Base-by-base conservation (phyloP, 176 grass and related monocot species). In the Bromus sterilis region DNA sequence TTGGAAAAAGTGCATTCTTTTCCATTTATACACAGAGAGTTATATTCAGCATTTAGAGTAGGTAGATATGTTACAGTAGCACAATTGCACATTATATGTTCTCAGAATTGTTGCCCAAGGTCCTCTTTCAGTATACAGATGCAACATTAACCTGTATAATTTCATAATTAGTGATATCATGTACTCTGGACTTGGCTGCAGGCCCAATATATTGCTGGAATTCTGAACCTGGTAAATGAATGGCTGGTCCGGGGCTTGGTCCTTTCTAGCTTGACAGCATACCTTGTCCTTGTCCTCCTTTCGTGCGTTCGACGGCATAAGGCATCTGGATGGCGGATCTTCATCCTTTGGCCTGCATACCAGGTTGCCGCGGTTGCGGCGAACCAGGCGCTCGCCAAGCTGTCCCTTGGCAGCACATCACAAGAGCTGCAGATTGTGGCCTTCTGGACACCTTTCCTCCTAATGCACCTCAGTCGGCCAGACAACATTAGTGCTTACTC, bases 361-460 rank as follows among this genome's bases (percentile, higher is more conserved):
- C 14, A 74, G 28, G 46, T 75, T 6, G 89, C 74, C 3, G 75
- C 85, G 57, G 66, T 48, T 4, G 58, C 84, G 3, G 81, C 84
- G 10, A 85, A 65, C 0, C 68, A 78, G 4, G 89, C 81, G 16
- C 29, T 63, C 4, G 63, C 89, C 4, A 89, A 78, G 2, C 14
- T 69, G 21, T 75, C 87, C 60, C n/a, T 75, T 64, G 60, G 31
- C n/a, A 13, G 9, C 12, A 10, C 35, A 0, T 24, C 74, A 0
- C 42, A 56, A 0, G 53, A 85, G 12, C 26, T 24, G 71, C 61
- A 49, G 15, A 80, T 93, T 9, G 25, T 81, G 1, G 56, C 81
- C 0, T 84, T 86, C 51, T 90, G 88, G 88, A 49, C 80, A 3
- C 93, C 23, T 33, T 64, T 64, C 60, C 60, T 64, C 30, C 13